Percentiles rank a stretch among this genome's conserved stretches.
Conservation (phyloP, 169 alveolate genomes). For the Cryptosporidium meleagridis region DNA sequence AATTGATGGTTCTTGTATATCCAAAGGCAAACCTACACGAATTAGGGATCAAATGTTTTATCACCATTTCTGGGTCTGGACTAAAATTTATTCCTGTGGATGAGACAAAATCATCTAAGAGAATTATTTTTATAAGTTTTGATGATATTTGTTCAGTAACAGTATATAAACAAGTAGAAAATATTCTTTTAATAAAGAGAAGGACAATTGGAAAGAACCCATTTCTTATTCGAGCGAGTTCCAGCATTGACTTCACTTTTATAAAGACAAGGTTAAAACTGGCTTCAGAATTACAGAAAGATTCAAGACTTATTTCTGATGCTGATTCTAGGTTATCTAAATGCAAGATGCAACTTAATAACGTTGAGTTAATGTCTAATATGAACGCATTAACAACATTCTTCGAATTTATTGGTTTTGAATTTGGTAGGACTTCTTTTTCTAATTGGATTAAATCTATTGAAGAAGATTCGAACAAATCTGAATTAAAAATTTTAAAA, state of each 20-base stretch:
- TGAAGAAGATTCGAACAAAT: background rate
- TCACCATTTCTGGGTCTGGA: background rate
- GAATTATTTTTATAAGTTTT: constrained; percentile 5
- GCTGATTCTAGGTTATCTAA: constrained; percentile 34
- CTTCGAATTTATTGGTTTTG: background rate
- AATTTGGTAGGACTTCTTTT: background rate
- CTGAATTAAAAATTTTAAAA: background rate
- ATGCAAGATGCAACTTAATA: background rate
- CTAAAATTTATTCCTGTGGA: background rate
- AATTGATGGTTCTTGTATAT: constrained; percentile 17
- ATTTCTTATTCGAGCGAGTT: constrained; percentile 22
- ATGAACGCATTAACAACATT: background rate
- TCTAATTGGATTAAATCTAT: background rate
- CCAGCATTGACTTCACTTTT: background rate
- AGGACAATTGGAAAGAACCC: constrained; percentile 18
- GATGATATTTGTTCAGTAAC: constrained; percentile 16
- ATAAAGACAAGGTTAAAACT: background rate
- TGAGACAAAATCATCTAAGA: background rate
- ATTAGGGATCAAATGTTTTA: constrained; percentile 1
- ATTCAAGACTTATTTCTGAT: constrained; percentile 22
- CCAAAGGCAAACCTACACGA: constrained; percentile 43
- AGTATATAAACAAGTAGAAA: background rate
- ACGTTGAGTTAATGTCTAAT: background rate
- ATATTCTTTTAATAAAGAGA: constrained; percentile 39
- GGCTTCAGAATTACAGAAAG: constrained; percentile 25